A percentile compares a stretch with the other conserved stretches of the same genome.
These are phyloP conservation scores for Arthrinium puccinioides DNA, from an alignment of 2,329 filamentous ascomycete species.

Conservation along the genomic window DNA sequence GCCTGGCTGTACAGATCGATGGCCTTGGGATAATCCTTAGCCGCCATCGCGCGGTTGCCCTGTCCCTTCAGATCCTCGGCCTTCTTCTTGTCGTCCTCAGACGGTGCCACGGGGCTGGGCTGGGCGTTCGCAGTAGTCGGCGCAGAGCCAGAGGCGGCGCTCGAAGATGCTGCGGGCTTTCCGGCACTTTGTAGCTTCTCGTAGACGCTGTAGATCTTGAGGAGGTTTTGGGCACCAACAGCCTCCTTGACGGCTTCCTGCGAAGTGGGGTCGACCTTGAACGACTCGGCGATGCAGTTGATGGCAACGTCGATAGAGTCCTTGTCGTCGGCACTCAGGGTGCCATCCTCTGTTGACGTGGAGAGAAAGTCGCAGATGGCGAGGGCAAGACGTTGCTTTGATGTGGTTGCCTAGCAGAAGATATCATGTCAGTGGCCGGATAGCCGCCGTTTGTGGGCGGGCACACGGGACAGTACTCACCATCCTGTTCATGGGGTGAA, in stretches of 20 bases:
- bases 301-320: slow-evolving; percentile 92
- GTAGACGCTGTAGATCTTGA: slow-evolving; percentile 90
- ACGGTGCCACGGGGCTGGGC: slow-evolving; percentile 22
- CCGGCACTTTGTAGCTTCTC: slow-evolving; percentile 74
- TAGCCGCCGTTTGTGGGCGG: no score
- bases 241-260: slow-evolving; percentile 65
- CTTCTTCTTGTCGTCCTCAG: slow-evolving; percentile 62
- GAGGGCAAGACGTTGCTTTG: slow-evolving; percentile 84
- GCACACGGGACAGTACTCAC: no score
- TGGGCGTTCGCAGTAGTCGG: slow-evolving; percentile 31
- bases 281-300: slow-evolving; percentile 90
- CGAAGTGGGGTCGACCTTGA: slow-evolving; percentile 86
- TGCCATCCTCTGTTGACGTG: slow-evolving; percentile 79
- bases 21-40: slow-evolving; percentile 79
- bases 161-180: slow-evolving; percentile 26
- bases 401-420: slow-evolving; percentile 40
- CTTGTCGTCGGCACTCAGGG: slow-evolving; percentile 76
- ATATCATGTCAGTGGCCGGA: not conserved
- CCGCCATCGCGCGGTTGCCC: slow-evolving; percentile 91
- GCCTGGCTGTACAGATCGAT: slow-evolving; percentile 87
- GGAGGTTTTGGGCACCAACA: slow-evolving; percentile 77
- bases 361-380: slow-evolving; percentile 94
- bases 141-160: slow-evolving; percentile 13
- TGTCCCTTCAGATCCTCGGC: slow-evolving; percentile 84
- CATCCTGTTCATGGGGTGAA: not conserved